Evolutionary conservation across 495 filamentous ascomycete genomes (phyloP).

Genomic region (Annulohypoxylon maeteangense): DNA sequence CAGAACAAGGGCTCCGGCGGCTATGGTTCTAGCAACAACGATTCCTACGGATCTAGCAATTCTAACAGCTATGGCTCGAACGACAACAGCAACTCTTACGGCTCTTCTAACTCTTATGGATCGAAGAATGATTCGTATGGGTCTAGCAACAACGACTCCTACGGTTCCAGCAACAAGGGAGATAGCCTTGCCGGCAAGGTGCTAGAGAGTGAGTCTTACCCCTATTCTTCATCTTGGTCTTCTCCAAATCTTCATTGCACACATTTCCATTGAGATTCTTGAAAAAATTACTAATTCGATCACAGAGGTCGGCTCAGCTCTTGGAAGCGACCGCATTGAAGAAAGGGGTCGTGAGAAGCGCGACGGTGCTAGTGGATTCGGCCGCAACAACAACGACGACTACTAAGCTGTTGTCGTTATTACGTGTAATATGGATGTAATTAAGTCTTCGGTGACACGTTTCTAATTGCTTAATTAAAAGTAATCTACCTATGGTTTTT

Average conservation of each 20-base stretch:
- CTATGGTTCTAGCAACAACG: not conserved
- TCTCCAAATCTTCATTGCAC: not conserved
- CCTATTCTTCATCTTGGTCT: not conserved
- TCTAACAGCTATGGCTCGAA: conserved; percentile 9
- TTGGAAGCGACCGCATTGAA: conserved; percentile 21
- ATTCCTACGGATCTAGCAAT: conserved; percentile 27
- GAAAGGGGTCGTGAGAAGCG: conserved; percentile 34
- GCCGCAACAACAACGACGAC: conserved; percentile 14
- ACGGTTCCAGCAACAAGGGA: conserved; percentile 35
- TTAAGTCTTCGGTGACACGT: not conserved
- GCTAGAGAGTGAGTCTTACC: conserved; percentile 35
- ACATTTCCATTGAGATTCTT: not conserved
- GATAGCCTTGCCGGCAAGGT: conserved; percentile 32
- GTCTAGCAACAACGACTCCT: conserved; percentile 30
- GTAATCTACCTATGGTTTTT: not conserved
- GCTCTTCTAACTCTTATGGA: conserved; percentile 27
- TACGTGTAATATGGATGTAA: conserved; percentile 3
- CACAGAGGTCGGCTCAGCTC: conserved; percentile 25
- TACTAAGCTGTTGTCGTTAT: conserved; percentile 6
- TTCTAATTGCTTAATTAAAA: not conserved
- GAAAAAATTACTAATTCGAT: conserved; percentile 11
- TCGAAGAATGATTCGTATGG: conserved; percentile 40
- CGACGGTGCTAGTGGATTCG: conserved; percentile 22
- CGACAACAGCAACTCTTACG: conserved; percentile 35
- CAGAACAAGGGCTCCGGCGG: not conserved